Percentiles rank a stretch among this genome's conserved stretches.
phyloP scores from a whole-genome alignment of 139 green algal species.

The Closterium sp. region DNA sequence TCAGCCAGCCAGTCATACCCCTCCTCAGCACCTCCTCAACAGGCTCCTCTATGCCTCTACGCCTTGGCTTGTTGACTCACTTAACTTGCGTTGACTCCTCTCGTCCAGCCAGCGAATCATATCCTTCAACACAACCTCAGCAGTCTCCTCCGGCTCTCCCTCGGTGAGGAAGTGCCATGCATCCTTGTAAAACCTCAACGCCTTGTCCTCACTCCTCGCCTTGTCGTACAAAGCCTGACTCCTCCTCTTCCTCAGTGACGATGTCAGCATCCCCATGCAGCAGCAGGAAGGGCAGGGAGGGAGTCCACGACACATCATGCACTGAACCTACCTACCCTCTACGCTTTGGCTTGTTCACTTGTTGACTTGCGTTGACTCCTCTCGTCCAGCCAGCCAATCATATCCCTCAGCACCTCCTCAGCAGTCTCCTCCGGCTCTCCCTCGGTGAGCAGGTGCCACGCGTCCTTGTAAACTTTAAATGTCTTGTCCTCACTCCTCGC shows the following conservation, averaged over 20 bases:
- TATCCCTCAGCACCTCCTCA: slow-evolving; percentile 24
- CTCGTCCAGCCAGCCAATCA: slow-evolving; percentile 37
- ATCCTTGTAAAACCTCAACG: slow-evolving; percentile 26
- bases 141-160: slow-evolving; percentile 32
- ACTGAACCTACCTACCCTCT: too few species aligned
- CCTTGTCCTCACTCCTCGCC: slow-evolving; percentile 36
- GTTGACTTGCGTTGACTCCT: not conserved
- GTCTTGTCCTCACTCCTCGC: slow-evolving; percentile 38
- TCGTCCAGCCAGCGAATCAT: slow-evolving; percentile 40
- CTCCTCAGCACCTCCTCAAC: too few species aligned
- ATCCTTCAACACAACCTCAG: slow-evolving; percentile 20
- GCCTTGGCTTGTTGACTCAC: not conserved
- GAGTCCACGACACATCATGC: too few species aligned
- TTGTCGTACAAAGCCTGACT: slow-evolving; percentile 30
- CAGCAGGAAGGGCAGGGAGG: slow-evolving; percentile 29
- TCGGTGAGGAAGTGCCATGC: slow-evolving; percentile 32
- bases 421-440: slow-evolving; percentile 32
- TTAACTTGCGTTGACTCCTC: not conserved
- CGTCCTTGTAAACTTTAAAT: slow-evolving; percentile 28
- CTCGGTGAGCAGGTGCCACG: slow-evolving; percentile 27
- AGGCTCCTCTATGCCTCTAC: too few species aligned
- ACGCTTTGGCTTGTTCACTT: too few species aligned
- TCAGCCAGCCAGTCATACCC: too few species aligned
- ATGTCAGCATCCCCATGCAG: slow-evolving; percentile 33
- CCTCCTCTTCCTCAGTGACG: slow-evolving; percentile 24